These are phyloP conservation scores for Rhipidocladum racemiflorum DNA, from an alignment of 176 grass and related monocot genomes.

Conservation along the genomic window DNA sequence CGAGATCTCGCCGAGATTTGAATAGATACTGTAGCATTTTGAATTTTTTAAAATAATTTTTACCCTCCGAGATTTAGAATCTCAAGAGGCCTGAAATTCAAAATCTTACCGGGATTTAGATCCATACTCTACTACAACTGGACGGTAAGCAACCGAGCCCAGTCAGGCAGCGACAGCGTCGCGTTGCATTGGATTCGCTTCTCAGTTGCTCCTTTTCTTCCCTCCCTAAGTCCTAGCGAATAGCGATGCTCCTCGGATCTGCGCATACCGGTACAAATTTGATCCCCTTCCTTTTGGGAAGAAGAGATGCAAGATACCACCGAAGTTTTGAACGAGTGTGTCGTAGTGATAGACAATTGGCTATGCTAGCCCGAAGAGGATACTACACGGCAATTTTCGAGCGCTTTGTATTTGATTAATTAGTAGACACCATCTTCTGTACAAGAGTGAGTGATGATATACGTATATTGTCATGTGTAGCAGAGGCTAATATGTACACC, in stretches of 20 bases:
- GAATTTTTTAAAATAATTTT: too few relatives aligned
- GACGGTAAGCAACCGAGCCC: background rate
- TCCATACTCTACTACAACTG: too few relatives aligned
- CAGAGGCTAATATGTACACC: conserved; percentile 28
- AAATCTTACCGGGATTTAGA: too few relatives aligned
- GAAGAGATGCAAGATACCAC: background rate
- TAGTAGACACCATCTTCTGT: background rate
- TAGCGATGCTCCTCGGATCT: conserved; percentile 21
- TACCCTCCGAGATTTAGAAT: too few relatives aligned
- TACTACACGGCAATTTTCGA: background rate
- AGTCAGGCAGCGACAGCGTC: background rate
- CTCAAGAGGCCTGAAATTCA: too few relatives aligned
- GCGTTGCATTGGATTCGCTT: conserved; percentile 23
- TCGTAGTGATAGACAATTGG: background rate
- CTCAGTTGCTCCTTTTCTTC: background rate
- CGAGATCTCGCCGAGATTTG: too few relatives aligned
- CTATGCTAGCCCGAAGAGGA: background rate
- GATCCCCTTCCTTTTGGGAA: background rate
- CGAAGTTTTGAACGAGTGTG: background rate
- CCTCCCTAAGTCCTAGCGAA: background rate
- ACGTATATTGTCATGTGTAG: conserved; percentile 12
- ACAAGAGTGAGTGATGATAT: conserved; percentile 21
- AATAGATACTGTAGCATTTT: too few relatives aligned
- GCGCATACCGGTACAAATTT: background rate
- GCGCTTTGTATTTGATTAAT: conserved; percentile 6